A percentile compares a stretch with the other conserved stretches of the same genome.
Evolutionary conservation across 176 grass and related monocot species (phyloP).

Genomic region (Phragmites australis): DNA sequence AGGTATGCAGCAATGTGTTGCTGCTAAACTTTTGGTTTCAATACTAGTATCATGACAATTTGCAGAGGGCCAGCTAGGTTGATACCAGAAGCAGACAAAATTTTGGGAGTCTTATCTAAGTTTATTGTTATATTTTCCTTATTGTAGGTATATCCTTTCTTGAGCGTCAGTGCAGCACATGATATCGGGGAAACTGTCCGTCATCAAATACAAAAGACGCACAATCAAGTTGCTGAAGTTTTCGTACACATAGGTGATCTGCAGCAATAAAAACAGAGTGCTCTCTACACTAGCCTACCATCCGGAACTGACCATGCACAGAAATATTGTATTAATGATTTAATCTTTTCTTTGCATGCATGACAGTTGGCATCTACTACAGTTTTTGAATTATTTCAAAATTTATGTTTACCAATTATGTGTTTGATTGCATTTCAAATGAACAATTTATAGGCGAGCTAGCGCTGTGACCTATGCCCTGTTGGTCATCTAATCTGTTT

Average conservation of each 20-base stretch:
- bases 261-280: slow-evolving; percentile 1
- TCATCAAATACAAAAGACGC: slow-evolving; percentile 75
- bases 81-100: slow-evolving; percentile 12
- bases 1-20: slow-evolving; percentile 53
- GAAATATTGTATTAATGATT: background rate
- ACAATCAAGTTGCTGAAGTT: slow-evolving; percentile 86
- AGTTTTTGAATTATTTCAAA: slow-evolving; percentile 7
- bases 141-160: slow-evolving; percentile 85
- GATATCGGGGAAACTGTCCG: slow-evolving; percentile 93
- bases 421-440: background rate
- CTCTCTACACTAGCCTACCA: slow-evolving; percentile 30
- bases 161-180: slow-evolving; percentile 89
- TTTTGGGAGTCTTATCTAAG: background rate
- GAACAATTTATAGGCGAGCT: background rate
- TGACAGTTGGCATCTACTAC: slow-evolving; percentile 16
- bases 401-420: background rate
- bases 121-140: slow-evolving; percentile 25
- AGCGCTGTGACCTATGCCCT: background rate
- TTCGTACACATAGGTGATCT: slow-evolving; percentile 94
- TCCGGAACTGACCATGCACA: slow-evolving; percentile 19
- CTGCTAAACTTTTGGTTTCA: slow-evolving; percentile 22
- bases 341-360: background rate
- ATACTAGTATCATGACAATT: slow-evolving; percentile 3
- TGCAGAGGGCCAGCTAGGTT: slow-evolving; percentile 3
- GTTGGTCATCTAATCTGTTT: background rate